These are phyloP conservation scores for Boletus subcaerulescens DNA, from an alignment of 768 basidiomycete genomes.

Conservation along the genomic window DNA sequence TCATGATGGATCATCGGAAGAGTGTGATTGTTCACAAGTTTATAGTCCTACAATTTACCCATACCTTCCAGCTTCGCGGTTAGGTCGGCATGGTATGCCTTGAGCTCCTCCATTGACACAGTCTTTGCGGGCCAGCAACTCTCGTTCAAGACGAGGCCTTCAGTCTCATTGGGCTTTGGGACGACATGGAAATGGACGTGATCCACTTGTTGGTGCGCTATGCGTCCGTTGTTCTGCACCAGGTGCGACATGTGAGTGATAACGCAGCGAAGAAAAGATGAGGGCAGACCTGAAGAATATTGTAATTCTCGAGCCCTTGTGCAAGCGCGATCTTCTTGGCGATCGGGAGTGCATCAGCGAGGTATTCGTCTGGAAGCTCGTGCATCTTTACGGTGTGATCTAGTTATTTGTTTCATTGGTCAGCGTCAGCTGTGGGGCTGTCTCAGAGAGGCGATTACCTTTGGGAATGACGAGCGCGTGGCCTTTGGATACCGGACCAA, in stretches of 20 bases:
- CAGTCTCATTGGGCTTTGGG: slow-evolving; percentile 71
- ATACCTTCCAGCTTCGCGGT: slow-evolving; percentile 13
- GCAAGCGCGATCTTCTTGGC: slow-evolving; percentile 87
- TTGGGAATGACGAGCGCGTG: slow-evolving; percentile 94
- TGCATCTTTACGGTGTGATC: slow-evolving; percentile 86
- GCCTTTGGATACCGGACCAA: slow-evolving; percentile 85
- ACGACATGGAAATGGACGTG: slow-evolving; percentile 96
- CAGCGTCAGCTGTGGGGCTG: background rate
- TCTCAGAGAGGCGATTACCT: slow-evolving; percentile 43
- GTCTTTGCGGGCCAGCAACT: slow-evolving; percentile 50
- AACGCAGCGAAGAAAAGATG: too few species aligned
- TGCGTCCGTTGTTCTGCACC: slow-evolving; percentile 61
- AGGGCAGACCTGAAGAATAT: slow-evolving; percentile 63
- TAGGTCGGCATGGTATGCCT: slow-evolving; percentile 19
- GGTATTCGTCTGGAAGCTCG: slow-evolving; percentile 83
- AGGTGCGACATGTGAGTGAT: background rate
- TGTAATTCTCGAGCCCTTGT: slow-evolving; percentile 75
- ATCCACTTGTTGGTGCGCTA: slow-evolving; percentile 68
- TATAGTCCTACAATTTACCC: slow-evolving; percentile 15
- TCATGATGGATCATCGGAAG: too few species aligned
- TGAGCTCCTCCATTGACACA: slow-evolving; percentile 20
- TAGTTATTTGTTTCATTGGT: slow-evolving; percentile 28
- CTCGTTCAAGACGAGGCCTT: slow-evolving; percentile 67
- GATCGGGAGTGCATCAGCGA: slow-evolving; percentile 71
- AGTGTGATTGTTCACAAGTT: too few species aligned